phyloP scores from a whole-genome alignment of 1,284 basidiomycete genomes.

The Apiotrichum gamsii region DNA sequence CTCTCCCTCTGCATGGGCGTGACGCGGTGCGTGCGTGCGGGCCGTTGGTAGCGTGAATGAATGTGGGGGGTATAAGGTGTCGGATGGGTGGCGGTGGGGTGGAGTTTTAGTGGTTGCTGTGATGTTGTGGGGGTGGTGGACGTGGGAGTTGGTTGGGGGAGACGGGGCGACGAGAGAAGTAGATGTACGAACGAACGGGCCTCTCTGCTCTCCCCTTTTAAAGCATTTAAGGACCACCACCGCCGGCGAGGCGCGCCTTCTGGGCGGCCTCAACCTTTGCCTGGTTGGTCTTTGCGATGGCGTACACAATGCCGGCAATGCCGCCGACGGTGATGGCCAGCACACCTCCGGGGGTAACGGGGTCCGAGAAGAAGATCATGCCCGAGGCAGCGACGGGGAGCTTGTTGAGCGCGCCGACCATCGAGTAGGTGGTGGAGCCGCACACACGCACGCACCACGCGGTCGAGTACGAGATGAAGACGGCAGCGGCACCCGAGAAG shows the following conservation, averaged over 20 bases:
- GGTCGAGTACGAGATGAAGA: constrained; percentile 95
- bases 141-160: too few relatives aligned
- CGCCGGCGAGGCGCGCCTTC: constrained; percentile 24
- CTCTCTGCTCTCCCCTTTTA: not conserved
- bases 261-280: constrained; percentile 37
- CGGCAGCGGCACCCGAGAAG: constrained; percentile 93
- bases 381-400: constrained; percentile 93
- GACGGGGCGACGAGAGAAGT: too few relatives aligned
- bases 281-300: constrained; percentile 64
- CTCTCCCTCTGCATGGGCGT: too few relatives aligned
- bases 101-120: too few relatives aligned
- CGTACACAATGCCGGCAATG: constrained; percentile 82
- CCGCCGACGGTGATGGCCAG: constrained; percentile 84
- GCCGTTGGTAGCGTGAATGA: too few relatives aligned
- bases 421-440: constrained; percentile 97
- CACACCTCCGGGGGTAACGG: constrained; percentile 77
- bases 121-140: too few relatives aligned
- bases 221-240: constrained; percentile 16
- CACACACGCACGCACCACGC: constrained; percentile 98
- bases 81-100: too few relatives aligned
- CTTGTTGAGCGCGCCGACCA: constrained; percentile 99
- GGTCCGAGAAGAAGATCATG: constrained; percentile 91
- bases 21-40: too few relatives aligned
- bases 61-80: too few relatives aligned
- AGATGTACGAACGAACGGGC: too few relatives aligned